Conservation (phyloP, 148 eudicot species). For the Tetragonia tetragonoides region DNA sequence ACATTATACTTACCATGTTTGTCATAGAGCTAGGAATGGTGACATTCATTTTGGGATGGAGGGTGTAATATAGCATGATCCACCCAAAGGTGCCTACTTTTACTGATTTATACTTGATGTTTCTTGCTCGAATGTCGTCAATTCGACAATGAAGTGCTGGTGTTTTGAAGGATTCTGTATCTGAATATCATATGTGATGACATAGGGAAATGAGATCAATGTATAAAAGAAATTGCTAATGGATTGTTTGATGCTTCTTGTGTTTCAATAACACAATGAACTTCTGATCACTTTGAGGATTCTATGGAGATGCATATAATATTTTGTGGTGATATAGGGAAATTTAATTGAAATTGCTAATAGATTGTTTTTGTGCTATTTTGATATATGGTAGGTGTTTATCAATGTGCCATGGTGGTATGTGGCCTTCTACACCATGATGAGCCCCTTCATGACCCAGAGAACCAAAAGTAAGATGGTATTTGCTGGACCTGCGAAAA, state of each 20-base stretch:
- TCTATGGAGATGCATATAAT: not conserved
- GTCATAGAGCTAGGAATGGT: not conserved
- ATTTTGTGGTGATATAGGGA: not conserved
- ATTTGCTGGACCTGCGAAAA: slow-evolving; percentile 70
- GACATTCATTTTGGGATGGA: not conserved
- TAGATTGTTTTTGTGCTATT: slow-evolving; percentile 11
- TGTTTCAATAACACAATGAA: not conserved
- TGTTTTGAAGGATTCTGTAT: not conserved
- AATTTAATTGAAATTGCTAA: not conserved
- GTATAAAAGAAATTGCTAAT: no score
- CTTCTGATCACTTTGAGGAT: not conserved
- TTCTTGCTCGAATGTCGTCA: not conserved
- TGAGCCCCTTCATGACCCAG: slow-evolving; percentile 75
- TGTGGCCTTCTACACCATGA: slow-evolving; percentile 70
- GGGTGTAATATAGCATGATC: not conserved
- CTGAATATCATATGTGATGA: no score
- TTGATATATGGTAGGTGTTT: slow-evolving; percentile 43
- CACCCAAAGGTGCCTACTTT: not conserved
- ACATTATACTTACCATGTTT: no score
- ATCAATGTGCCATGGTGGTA: slow-evolving; percentile 95
- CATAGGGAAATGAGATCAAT: no score
- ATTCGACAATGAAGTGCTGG: not conserved
- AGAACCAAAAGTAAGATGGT: slow-evolving; percentile 96
- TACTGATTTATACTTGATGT: no score
- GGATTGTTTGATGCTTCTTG: not conserved